Evolutionary conservation across 495 filamentous ascomycete species (phyloP), one percentile per base, ranked within the genome.

Genomic region (Xeromyces bisporus): DNA sequence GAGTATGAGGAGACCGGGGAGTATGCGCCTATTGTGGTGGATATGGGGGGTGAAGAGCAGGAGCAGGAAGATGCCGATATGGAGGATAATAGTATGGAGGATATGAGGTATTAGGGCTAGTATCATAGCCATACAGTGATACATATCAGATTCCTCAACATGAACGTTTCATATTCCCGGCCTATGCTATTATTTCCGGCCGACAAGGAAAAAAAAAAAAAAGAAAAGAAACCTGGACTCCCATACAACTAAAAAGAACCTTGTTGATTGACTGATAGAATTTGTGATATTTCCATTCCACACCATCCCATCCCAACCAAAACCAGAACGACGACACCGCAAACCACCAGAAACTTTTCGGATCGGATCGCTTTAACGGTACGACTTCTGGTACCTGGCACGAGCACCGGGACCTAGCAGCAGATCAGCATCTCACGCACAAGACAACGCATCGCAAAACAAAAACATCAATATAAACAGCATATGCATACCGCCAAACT

Each of bases 301-400:
- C 15, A 29, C 13, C 15, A 28, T 12, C 26, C 7, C 26, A 8
- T 16, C 13, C 13, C 28, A 18, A 11, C 29, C 15, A 31, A 6
- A 20, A 7, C n/a, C n/a, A n/a, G n/a, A n/a, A n/a, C n/a, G n/a
- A n/a, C 15, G 28, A 33, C 15, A 36, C 38, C 39, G 34, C 35
- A 39, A 35, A 36, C 26, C 32, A 20, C 15, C 20, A 23, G 11
- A 20, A 35, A 28, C 14, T 20, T 29, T 34, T 42, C 36, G 35
- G 28, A 33, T 28, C 42, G 48, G 44, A 36, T 36, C 33, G 6
- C 7, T 40, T 63, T 65, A 77, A 71, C 71, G 68, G 64, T 78
- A 80, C 26, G 67, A 80, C 59, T 81, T 97, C 69, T 97, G 89
- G 83, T 86, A 97, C 53, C 85, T 75, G 51, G 89, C 68, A 49